Evolutionary conservation across 2,329 filamentous ascomycete genomes (phyloP).

Genomic region (Xylariaceae sp.): DNA sequence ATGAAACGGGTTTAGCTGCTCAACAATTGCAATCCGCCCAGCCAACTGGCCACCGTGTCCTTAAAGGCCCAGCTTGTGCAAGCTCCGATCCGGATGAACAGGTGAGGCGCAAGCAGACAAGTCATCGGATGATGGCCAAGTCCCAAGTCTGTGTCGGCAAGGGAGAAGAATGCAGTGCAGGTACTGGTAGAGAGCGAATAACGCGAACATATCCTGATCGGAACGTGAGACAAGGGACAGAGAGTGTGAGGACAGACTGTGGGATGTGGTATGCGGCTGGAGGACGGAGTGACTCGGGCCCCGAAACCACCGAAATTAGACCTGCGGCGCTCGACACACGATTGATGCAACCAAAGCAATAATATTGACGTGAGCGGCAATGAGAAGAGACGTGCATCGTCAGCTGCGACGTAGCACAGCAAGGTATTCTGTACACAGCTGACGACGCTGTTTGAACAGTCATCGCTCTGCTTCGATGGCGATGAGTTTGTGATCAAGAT

Average conservation of each 20-base stretch:
- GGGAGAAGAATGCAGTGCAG: neutral
- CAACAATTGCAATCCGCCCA: neutral
- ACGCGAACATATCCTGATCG: neutral
- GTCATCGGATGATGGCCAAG: too few relatives aligned
- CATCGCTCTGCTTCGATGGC: neutral
- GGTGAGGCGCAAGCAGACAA: neutral
- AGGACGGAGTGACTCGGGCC: conserved; percentile 18
- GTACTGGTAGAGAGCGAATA: too few relatives aligned
- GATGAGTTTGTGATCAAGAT: neutral
- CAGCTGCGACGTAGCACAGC: conserved; percentile 17
- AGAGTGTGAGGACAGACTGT: conserved; percentile 14
- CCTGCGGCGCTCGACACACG: conserved; percentile 26
- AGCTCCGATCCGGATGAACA: neutral
- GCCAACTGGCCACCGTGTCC: conserved; percentile 11
- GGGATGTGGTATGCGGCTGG: conserved; percentile 19
- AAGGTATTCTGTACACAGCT: neutral
- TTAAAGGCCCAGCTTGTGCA: neutral
- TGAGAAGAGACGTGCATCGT: conserved; percentile 17
- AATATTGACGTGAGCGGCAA: conserved; percentile 6
- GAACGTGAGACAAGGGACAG: conserved; percentile 9
- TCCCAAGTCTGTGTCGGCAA: neutral
- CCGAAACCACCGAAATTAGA: conserved; percentile 33
- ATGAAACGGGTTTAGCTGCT: conserved; percentile 2
- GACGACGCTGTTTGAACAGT: conserved; percentile 4
- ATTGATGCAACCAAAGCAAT: conserved; percentile 25